phyloP scores from a whole-genome alignment of 495 filamentous ascomycete species.

The Penicillium salamii region DNA sequence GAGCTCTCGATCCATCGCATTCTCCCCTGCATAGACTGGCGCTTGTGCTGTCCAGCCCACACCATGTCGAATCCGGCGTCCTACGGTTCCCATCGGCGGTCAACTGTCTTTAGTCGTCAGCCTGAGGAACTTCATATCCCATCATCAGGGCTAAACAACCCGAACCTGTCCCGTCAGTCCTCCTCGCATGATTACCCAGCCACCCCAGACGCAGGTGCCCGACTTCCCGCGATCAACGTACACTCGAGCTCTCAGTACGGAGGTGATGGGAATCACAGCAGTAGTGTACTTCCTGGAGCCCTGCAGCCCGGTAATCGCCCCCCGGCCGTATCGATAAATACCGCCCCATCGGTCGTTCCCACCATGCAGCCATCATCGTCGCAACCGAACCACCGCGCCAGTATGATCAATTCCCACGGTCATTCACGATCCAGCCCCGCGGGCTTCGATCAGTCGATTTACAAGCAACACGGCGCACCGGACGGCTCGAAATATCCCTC shows the following conservation, averaged over 20 bases:
- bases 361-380: constrained; percentile 64
- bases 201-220: constrained; percentile 34
- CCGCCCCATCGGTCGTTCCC: constrained; percentile 66
- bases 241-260: constrained; percentile 61
- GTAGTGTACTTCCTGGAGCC: constrained; percentile 60
- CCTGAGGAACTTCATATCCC: constrained; percentile 80
- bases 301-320: constrained; percentile 71
- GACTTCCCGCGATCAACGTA: constrained; percentile 61
- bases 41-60: constrained; percentile 9
- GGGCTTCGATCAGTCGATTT: constrained; percentile 68
- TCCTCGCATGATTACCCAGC: constrained; percentile 50
- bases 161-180: constrained; percentile 41
- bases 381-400: constrained; percentile 65
- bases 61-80: constrained; percentile 47
- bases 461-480: constrained; percentile 66
- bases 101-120: constrained; percentile 48
- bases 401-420: constrained; percentile 59
- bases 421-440: constrained; percentile 87
- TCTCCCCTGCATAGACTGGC: constrained; percentile 12
- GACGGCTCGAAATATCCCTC: constrained; percentile 67
- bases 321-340: constrained; percentile 64
- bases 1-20: constrained; percentile 20
- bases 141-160: constrained; percentile 45
- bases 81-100: constrained; percentile 55
- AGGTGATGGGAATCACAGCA: constrained; percentile 21